These are phyloP conservation scores for Paracoccidioides brasiliensis DNA, from an alignment of 2,329 filamentous ascomycete genomes.

Conservation along the genomic window DNA sequence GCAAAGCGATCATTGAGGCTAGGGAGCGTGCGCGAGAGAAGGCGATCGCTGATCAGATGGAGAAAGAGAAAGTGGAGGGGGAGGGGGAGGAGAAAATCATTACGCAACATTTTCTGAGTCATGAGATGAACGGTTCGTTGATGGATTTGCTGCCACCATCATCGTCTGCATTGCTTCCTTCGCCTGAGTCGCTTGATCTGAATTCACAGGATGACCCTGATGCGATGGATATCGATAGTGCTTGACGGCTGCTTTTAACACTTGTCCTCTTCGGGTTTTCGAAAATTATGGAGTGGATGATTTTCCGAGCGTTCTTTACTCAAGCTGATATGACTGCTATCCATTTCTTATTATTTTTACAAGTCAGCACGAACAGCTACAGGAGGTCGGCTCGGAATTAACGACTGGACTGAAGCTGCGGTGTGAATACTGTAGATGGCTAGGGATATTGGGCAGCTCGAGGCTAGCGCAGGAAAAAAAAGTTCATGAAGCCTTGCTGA, in stretches of 20 bases:
- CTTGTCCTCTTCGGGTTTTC: neutral
- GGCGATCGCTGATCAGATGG: constrained; percentile 2
- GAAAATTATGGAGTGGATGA: neutral
- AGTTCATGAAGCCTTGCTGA: too few relatives aligned
- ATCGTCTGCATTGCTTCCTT: neutral
- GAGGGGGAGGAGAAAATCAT: constrained; percentile 5
- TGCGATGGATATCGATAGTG: constrained; percentile 20
- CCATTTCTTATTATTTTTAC: too few relatives aligned
- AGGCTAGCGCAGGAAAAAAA: too few relatives aligned
- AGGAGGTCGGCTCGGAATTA: too few relatives aligned
- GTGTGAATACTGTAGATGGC: too few relatives aligned
- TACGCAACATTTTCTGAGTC: neutral
- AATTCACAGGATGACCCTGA: constrained; percentile 11
- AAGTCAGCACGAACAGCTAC: too few relatives aligned
- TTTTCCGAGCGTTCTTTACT: too few relatives aligned
- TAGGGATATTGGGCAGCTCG: too few relatives aligned
- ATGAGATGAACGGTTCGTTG: neutral
- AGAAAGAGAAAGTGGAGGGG: constrained; percentile 17
- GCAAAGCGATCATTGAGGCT: constrained; percentile 72
- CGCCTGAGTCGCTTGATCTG: neutral
- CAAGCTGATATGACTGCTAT: too few relatives aligned
- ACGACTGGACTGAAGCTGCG: too few relatives aligned
- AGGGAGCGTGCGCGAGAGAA: constrained; percentile 53
- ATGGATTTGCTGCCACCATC: neutral
- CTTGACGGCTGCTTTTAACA: neutral